Conservation (phyloP, 306 rosid genomes). For the Echinosophora koreensis region DNA sequence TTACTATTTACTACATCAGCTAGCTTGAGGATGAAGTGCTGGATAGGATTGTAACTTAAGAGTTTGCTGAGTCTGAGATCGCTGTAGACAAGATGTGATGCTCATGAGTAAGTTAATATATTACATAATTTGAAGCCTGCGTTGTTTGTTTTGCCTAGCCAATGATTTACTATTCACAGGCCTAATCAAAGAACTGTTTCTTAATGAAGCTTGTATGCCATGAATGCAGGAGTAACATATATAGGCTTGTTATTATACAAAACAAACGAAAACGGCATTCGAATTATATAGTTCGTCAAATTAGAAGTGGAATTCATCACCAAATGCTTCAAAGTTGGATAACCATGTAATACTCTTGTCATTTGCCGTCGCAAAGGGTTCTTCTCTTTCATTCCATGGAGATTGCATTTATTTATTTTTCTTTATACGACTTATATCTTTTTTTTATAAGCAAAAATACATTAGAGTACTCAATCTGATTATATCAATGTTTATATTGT, state of each 20-base stretch:
- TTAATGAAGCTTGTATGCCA: slow-evolving; percentile 11
- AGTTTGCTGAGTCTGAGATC: neutral
- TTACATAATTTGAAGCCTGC: neutral
- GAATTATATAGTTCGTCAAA: slow-evolving; percentile 11
- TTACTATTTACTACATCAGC: slow-evolving; percentile 8
- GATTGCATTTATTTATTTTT: neutral
- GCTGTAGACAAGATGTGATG: slow-evolving; percentile 3
- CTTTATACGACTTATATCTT: no score
- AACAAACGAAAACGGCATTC: slow-evolving; percentile 16
- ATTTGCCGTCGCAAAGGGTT: neutral
- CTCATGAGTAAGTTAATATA: slow-evolving; percentile 30
- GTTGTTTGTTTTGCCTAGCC: neutral
- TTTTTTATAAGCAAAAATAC: no score
- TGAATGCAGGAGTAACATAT: slow-evolving; percentile 21
- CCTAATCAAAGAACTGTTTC: neutral
- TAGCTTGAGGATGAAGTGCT: slow-evolving; percentile 29
- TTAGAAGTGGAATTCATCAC: neutral
- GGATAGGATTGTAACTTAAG: neutral
- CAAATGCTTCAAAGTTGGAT: neutral
- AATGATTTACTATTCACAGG: no score
- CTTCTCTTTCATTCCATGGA: neutral
- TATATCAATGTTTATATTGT: no score
- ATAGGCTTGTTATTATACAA: neutral
- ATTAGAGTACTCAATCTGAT: no score
- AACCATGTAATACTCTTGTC: neutral